These are phyloP conservation scores for Ascocoryne sarcoides DNA, from an alignment of 2,329 filamentous ascomycete genomes.

Conservation along the genomic window DNA sequence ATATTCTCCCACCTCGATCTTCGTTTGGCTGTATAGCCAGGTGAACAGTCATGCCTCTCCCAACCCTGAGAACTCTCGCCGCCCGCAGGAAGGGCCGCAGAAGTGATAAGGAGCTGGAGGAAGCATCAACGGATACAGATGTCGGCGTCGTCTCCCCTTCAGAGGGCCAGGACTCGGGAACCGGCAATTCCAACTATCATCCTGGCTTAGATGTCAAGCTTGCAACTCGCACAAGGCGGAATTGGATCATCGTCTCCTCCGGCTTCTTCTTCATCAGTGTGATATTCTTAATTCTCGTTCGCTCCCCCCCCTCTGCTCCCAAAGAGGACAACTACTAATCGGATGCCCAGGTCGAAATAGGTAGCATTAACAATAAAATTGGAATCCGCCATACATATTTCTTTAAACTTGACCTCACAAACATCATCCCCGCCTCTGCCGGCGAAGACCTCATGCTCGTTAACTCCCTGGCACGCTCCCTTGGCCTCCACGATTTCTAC, in stretches of 20 bases:
- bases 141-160: neutral
- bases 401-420: conserved; percentile 71
- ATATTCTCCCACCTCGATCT: too few relatives aligned
- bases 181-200: conserved; percentile 15
- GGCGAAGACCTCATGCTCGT: conserved; percentile 57
- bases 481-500: conserved; percentile 92
- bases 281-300: conserved; percentile 70
- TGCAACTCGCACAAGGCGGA: conserved; percentile 42
- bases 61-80: conserved; percentile 24
- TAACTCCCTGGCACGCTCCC: conserved; percentile 76
- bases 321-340: neutral
- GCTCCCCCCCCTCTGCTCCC: conserved; percentile 8
- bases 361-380: conserved; percentile 55
- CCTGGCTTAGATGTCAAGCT: conserved; percentile 33
- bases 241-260: conserved; percentile 51
- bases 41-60: conserved; percentile 28
- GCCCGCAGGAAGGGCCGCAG: conserved; percentile 14
- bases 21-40: too few relatives aligned
- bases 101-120: conserved; percentile 5
- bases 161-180: conserved; percentile 15
- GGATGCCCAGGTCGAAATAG: conserved; percentile 49
- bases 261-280: conserved; percentile 65
- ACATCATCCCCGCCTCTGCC: conserved; percentile 43
- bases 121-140: conserved; percentile 7
- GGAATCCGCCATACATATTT: conserved; percentile 70